phyloP scores from a whole-genome alignment of 1,284 basidiomycete species.

The Rhodotorula sp. region DNA sequence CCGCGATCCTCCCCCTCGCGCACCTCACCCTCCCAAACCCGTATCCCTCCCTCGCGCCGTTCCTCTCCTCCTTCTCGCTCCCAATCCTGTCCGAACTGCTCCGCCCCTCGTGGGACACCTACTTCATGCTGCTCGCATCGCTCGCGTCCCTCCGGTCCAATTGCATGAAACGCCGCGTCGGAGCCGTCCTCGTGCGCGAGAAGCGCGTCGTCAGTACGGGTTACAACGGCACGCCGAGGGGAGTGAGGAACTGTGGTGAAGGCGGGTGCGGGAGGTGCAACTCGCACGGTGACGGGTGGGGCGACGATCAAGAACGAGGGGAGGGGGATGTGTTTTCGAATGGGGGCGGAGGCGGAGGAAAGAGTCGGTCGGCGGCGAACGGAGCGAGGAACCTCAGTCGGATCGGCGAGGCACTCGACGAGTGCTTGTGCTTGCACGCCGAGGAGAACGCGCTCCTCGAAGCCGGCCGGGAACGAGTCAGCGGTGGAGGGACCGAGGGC shows the following conservation, averaged over 20 bases:
- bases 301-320: background rate
- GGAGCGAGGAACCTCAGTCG: conserved; percentile 14
- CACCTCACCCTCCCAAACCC: conserved; percentile 72
- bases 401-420: conserved; percentile 55
- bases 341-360: conserved; percentile 59
- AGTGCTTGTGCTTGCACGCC: conserved; percentile 94
- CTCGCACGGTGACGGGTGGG: conserved; percentile 39
- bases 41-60: conserved; percentile 62
- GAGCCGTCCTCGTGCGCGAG: conserved; percentile 52
- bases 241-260: conserved; percentile 82
- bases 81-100: conserved; percentile 69
- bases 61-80: conserved; percentile 65
- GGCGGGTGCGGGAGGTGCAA: conserved; percentile 82
- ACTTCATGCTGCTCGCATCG: conserved; percentile 92
- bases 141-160: conserved; percentile 85
- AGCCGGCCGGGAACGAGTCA: conserved; percentile 61
- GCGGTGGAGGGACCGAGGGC: conserved; percentile 52
- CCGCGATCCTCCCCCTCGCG: conserved; percentile 48
- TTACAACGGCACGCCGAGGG: conserved; percentile 96
- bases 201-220: conserved; percentile 91
- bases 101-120: conserved; percentile 86
- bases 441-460: conserved; percentile 97
- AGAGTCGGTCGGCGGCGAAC: background rate
- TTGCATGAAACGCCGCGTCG: conserved; percentile 73
- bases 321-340: conserved; percentile 49